Evolutionary conservation across 805 yeast genomes (phyloP), one percentile per base, ranked within the genome.

Genomic region (Yamadazyma kitorensis): DNA sequence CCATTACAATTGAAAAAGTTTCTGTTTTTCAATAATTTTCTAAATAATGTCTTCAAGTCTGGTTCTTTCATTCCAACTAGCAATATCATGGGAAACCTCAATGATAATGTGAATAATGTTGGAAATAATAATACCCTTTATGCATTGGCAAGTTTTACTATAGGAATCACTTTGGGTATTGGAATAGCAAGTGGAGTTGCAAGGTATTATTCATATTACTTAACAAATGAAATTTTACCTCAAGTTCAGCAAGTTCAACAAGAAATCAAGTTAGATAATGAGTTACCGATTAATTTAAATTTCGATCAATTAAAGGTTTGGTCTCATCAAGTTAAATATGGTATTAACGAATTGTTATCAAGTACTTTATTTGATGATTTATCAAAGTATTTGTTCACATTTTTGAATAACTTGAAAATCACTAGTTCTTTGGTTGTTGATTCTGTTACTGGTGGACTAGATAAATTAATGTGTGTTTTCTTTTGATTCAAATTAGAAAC

Each of bases 141-240:
- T 52, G 17, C 61, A 8, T 16, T 62, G 4, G 61, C 59, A 31
- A 51, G 66, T 36, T 63, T 65, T 38, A 45, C 64, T 1, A 18
- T 64, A 15, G 70, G 70, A 1, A 46, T 64, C 22, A 66, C 70
- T 1, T 45, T 66, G 13, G 70, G 72, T 2, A 37, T 54, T 15
- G 51, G 57, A 1, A 27, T 56, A 24, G 51, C 62, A 9, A 50
- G 42, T 32, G 57, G 59, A 7, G 39, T 61, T 11, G 42, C 53
- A 5, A 47, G 23, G 10, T 34, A 34, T 12, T 28, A 15, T 3
- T n/a, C n/a, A n/a, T n/a, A n/a, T n/a, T n/a, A n/a, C n/a, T n/a
- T n/a, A n/a, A n/a, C n/a, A n/a, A n/a, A n/a, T n/a, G n/a, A n/a
- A n/a, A n/a, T n/a, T n/a, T n/a, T n/a, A n/a, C n/a, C n/a, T n/a